Evolutionary conservation across 805 yeast genomes (phyloP), one percentile per base, ranked within the genome.

Genomic region (Maudiozyma barnettii): DNA sequence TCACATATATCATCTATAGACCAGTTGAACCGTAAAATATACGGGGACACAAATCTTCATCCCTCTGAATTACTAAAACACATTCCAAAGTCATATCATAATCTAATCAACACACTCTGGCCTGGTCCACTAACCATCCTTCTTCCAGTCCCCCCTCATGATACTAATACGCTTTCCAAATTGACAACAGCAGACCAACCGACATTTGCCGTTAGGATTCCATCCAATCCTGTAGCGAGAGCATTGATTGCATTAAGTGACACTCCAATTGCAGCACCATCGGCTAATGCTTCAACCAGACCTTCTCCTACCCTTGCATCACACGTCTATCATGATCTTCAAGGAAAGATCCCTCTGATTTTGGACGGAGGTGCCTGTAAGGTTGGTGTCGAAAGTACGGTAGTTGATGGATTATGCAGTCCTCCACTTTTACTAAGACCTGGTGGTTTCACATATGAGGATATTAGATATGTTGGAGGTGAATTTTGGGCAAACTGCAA

Each of bases 81-180:
- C 21, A 76, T 91, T 5, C 98, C 98, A 0, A 67, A 68, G 1
- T 73, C 81, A 0, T 93, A 93, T 61, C 65, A 69, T 30, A 75
- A 78, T 0, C 70, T 93, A 39, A 70, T 90, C 10, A 72, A 73
- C 2, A 73, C 73, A 51, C 84, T 85, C 57, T 93, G 98, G 98
- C 99, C 99, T 0, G 99, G 99, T 0, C 98, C 99, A 0, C 68
- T 93, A 47, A 89, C 96, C 0, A 86, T 93, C 31, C 64, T 93
- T 44, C 67, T 93, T 19, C 96, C 96, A 0, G 71, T 77, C 5
- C 66, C 69, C 26, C 53, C 66, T 23, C 54, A 51, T 5, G 57
- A 59, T 3, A 39, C 36, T 7, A 68, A 75, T 6, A 78, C 78
- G 1, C 69, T 91, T 2, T 88, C 96, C 1, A 69, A 72, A 31